phyloP scores from a whole-genome alignment of 352 stramenopile genomes.

The Pythium apleroticum region DNA sequence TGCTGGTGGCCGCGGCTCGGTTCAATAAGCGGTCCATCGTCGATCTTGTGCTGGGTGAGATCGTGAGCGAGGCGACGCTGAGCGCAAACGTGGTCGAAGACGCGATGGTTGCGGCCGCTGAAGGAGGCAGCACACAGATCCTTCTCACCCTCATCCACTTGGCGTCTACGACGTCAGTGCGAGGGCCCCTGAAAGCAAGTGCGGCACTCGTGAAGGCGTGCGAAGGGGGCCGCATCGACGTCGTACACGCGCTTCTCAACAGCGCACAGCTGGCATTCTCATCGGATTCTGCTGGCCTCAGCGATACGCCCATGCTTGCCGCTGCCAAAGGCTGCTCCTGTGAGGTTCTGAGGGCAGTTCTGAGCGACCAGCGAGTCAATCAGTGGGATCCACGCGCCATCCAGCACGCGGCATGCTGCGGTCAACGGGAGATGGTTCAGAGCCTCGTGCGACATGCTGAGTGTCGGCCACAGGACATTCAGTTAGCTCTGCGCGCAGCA shows the following conservation, averaged over 20 bases:
- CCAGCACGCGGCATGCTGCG: slow-evolving; percentile 9
- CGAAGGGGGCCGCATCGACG: not conserved
- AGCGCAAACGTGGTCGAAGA: not conserved
- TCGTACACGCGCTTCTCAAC: not conserved
- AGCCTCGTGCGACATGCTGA: slow-evolving; percentile 6
- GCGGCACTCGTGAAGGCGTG: slow-evolving; percentile 7
- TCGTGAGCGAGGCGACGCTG: not conserved
- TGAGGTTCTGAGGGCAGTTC: not conserved
- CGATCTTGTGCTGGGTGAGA: not conserved
- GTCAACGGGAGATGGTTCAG: slow-evolving; percentile 1
- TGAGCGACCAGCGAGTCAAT: slow-evolving; percentile 11
- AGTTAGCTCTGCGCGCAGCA: slow-evolving; percentile 6
- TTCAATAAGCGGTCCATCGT: not conserved
- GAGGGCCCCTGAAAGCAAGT: not conserved
- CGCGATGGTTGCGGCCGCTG: slow-evolving; percentile 1
- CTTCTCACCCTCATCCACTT: not conserved
- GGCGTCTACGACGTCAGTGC: not conserved
- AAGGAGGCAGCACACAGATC: not conserved
- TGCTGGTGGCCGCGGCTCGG: not conserved
- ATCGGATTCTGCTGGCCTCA: not conserved
- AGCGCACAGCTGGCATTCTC: not conserved
- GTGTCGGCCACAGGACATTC: slow-evolving; percentile 16
- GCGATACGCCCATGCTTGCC: slow-evolving; percentile 5
- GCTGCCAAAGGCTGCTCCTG: slow-evolving; percentile 8
- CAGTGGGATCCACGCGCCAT: slow-evolving; percentile 18